Conservation (phyloP, 2,329 filamentous ascomycete genomes). For the Exophiala calicioides region DNA sequence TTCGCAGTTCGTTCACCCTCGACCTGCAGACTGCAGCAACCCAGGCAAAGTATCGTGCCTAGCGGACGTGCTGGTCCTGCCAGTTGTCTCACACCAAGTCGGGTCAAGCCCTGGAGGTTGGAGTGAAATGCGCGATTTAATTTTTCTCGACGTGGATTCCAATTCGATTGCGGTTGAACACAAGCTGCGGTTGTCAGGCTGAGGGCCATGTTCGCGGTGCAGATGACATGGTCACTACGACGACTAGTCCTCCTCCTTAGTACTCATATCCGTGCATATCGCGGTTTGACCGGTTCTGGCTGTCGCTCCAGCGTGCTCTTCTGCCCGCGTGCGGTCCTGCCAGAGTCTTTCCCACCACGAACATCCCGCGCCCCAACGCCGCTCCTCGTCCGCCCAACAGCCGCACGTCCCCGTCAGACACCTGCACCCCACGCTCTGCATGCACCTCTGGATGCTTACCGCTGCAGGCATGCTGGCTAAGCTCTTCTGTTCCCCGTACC, state of each 20-base stretch:
- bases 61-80: too few relatives aligned
- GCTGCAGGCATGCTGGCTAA: too few relatives aligned
- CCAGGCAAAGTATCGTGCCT: too few relatives aligned
- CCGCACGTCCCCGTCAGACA: not conserved
- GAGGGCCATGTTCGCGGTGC: constrained; percentile 9
- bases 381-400: not conserved
- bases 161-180: not conserved
- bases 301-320: too few relatives aligned
- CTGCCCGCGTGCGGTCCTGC: too few relatives aligned
- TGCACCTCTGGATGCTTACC: not conserved
- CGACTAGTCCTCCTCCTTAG: too few relatives aligned
- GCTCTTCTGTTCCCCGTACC: not conserved
- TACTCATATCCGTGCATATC: too few relatives aligned
- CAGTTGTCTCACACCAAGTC: constrained; percentile 2
- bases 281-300: too few relatives aligned
- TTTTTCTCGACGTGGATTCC: too few relatives aligned
- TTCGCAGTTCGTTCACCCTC: too few relatives aligned
- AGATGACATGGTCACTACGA: not conserved
- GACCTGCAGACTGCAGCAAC: too few relatives aligned
- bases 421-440: constrained; percentile 1
- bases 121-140: constrained; percentile 17
- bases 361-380: not conserved
- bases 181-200: not conserved
- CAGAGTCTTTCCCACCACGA: too few relatives aligned
- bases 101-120: not conserved